Conservation (phyloP, 768 basidiomycete genomes). For the Suillus paluster region DNA sequence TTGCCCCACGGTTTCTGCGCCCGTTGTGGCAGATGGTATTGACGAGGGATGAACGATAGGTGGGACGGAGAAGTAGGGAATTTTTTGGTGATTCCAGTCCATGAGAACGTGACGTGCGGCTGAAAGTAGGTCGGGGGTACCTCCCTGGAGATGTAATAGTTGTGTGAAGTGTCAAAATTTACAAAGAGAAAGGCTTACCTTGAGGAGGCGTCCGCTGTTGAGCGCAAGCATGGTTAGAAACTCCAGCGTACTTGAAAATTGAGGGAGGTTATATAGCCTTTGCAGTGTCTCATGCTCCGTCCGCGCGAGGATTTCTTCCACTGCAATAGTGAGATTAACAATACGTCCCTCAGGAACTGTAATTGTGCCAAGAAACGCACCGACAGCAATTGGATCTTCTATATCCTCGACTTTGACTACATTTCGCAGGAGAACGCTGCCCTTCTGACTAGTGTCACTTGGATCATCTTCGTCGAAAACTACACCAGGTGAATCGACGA, state of each 20-base stretch:
- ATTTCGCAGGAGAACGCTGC: slow-evolving; percentile 79
- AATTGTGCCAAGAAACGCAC: slow-evolving; percentile 48
- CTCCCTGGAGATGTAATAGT: slow-evolving; percentile 56
- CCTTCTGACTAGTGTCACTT: slow-evolving; percentile 43
- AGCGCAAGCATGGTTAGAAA: slow-evolving; percentile 92
- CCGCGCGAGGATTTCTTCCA: slow-evolving; percentile 83
- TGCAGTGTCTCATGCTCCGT: slow-evolving; percentile 73
- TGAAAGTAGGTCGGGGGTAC: slow-evolving; percentile 84
- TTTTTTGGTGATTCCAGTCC: slow-evolving; percentile 98
- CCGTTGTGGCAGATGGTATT: slow-evolving; percentile 66
- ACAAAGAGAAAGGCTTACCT: slow-evolving; percentile 48
- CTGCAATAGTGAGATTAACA: slow-evolving; percentile 41
- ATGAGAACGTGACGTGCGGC: slow-evolving; percentile 81
- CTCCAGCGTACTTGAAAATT: slow-evolving; percentile 71
- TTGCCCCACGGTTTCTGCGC: slow-evolving; percentile 81
- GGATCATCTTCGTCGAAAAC: slow-evolving; percentile 85
- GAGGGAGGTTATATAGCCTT: slow-evolving; percentile 85
- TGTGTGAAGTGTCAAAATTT: not conserved
- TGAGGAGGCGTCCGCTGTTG: slow-evolving; percentile 79
- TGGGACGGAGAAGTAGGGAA: slow-evolving; percentile 84
- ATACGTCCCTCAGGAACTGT: not conserved
- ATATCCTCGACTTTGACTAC: slow-evolving; percentile 91
- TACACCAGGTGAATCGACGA: slow-evolving; percentile 97
- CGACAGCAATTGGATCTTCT: slow-evolving; percentile 87
- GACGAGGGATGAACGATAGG: slow-evolving; percentile 80